Evolutionary conservation across 2,329 filamentous ascomycete genomes (phyloP), one percentile per base, ranked within the genome.

Genomic region (Hymenoscyphus fraxineus): DNA sequence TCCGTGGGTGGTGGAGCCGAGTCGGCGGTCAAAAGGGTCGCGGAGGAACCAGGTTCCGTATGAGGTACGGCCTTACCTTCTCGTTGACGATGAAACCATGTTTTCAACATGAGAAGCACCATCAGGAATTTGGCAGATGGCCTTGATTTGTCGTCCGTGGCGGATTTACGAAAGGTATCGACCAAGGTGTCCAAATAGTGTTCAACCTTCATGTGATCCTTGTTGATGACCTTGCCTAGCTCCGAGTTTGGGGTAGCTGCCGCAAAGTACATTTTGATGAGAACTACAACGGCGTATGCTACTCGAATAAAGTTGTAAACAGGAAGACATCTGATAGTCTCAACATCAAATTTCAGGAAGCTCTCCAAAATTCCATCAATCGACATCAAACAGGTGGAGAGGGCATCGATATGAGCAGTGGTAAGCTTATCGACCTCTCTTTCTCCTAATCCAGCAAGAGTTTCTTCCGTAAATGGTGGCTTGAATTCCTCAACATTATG

Each of bases 171-270:
- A 71, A 94, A 89, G 70, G 88, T 87, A 1, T 86, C 82, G 1
- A 92, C 83, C 22, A 93, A 79, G n/a, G 81, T 82, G 67, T 91
- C 87, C 2, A 96, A 80, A 73, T 92, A 89, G 62, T 84, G 80
- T 68, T 86, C 83, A 16, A 84, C 78, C 65, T 87, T 86, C 77
- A 94, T 83, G 68, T 88, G 82, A 62, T 88, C 83, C 67, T 85
- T 85, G 68, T 87, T 82, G 67, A 94, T 88, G 19, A 93, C 83
- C 65, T 84, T 84, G n/a, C 86, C 87, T 1, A 93, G 82, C 69
- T 88, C 87, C 16, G 85, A 88, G 51, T 83, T 82, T 0, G 87
- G 83, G 15, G 83, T 82, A 1, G 84, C 84, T 3, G 88, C 86
- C 9, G 83, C 82, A 58, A 85, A 82, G 74, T 83, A 85, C 77